Conservation (phyloP, 148 eudicot species). For the Rhododendron vialii region DNA sequence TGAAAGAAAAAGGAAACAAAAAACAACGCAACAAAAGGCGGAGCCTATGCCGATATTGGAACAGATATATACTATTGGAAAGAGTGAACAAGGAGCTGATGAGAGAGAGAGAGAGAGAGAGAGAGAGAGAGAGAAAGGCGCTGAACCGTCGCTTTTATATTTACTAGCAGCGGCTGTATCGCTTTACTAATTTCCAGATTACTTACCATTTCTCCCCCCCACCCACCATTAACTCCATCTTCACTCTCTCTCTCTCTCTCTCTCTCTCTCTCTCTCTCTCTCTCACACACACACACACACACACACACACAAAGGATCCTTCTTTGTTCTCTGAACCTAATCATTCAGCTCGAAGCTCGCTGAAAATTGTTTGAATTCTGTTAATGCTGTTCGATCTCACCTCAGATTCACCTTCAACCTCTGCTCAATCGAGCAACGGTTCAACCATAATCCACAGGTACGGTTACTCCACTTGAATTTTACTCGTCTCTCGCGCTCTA, state of each 20-base stretch:
- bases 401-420: neutral
- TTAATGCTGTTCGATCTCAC: slow-evolving; percentile 10
- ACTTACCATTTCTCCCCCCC: neutral
- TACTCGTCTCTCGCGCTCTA: neutral
- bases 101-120: neutral
- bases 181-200: slow-evolving; percentile 7
- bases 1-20: neutral
- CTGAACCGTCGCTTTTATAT: slow-evolving; percentile 10
- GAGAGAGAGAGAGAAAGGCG: neutral
- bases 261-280: neutral
- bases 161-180: neutral
- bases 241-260: neutral
- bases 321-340: neutral
- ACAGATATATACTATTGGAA: neutral
- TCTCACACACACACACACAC: neutral
- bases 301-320: neutral
- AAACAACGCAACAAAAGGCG: neutral
- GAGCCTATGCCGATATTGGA: neutral
- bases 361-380: neutral
- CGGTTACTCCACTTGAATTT: neutral
- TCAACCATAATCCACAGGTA: neutral
- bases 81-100: neutral
- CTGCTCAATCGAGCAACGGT: neutral
- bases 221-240: neutral
- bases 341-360: neutral